Evolutionary conservation across 2,329 filamentous ascomycete genomes (phyloP), one percentile per base, ranked within the genome.

Genomic region (Chaetomium strumarium): DNA sequence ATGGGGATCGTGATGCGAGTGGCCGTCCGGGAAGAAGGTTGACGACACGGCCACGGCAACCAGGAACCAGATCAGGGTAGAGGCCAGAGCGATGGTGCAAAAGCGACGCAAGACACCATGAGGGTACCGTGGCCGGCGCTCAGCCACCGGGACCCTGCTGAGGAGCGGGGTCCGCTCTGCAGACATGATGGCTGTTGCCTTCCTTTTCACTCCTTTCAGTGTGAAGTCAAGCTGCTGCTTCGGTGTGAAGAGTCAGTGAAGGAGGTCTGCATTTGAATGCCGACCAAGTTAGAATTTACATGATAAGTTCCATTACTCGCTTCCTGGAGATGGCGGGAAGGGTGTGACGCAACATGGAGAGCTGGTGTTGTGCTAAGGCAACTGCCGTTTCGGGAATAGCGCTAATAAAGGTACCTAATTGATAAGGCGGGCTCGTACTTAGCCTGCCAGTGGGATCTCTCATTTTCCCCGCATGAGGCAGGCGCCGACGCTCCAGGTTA

Each of bases 91-190:
- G 52, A 87, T 73, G 39, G 81, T 85, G 65, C 83, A 88, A 67
- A 86, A 81, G 53, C 83, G 80, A 46, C 85, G 82, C 42, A 84
- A 66, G 29, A 76, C 78, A 58, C 78, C 74, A 60, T 86, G 81
- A 41, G 73, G 73, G 62, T 84, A 84, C 60, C 82, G 74, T 58
- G 69, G 73, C 61, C 73, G 73, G 55, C 73, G 72, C 56, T 77
- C 67, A 53, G 74, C 74, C 60, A 84, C 73, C 16, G 65, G 76
- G 54, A 88, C 79, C 47, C 79, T 83, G 62, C 82, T 75, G 56
- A 89, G 77, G 61, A 90, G 75, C 53, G 86, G 85, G 46, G 84
- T 86, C 52, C 73, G 74, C 72, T 89, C 85, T 66, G 73, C 60
- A 17, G 71, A 58, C 72, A 73, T 74, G 45, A 73, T 74, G 45